phyloP scores from a whole-genome alignment of 192 early-diverging fungal species.

The Linnemannia hyalina region DNA sequence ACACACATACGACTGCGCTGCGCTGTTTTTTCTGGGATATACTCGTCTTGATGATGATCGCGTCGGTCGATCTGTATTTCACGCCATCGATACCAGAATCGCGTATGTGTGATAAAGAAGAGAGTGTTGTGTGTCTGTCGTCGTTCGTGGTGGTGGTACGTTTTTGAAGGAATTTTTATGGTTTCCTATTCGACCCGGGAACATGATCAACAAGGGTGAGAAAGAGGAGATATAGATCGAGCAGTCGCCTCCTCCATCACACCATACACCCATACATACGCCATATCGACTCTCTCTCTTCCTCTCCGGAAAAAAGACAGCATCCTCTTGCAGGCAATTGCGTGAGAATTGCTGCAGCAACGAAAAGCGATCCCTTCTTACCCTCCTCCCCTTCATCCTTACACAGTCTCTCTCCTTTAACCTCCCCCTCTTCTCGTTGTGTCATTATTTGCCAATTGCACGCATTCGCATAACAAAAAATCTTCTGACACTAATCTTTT shows the following conservation, averaged over 20 bases:
- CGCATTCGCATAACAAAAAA: not conserved
- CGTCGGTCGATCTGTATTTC: not conserved
- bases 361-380: not conserved
- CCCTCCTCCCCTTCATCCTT: not conserved
- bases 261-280: not conserved
- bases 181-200: slow-evolving; percentile 39
- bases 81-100: not conserved
- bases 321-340: not conserved
- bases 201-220: not conserved
- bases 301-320: not conserved
- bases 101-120: not conserved
- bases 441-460: not conserved
- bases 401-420: not conserved
- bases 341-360: not conserved
- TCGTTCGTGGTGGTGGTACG: not conserved
- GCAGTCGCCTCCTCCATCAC: not conserved
- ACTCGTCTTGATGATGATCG: not conserved
- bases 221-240: not conserved
- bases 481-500: not conserved
- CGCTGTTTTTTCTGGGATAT: not conserved
- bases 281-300: no score
- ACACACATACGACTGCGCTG: not conserved
- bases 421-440: not conserved
- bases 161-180: slow-evolving; percentile 5
- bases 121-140: not conserved